These are phyloP conservation scores for Pythium chondricola DNA, from an alignment of 352 stramenopile genomes.

Conservation along the genomic window DNA sequence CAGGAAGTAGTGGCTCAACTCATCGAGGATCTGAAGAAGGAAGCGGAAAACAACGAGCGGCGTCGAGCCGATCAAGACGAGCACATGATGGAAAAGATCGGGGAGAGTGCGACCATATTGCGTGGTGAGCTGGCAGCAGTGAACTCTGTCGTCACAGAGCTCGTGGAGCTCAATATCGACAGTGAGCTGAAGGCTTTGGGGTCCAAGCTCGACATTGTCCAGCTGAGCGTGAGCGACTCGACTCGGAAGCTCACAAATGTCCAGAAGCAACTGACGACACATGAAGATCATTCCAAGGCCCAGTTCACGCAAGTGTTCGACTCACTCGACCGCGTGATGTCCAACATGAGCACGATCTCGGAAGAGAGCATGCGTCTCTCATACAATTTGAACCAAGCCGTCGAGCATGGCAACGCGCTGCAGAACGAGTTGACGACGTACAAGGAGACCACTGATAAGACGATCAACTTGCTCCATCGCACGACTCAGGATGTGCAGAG, in stretches of 20 bases:
- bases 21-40: constrained; percentile 32
- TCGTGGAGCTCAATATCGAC: constrained; percentile 56
- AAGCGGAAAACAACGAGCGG: constrained; percentile 30
- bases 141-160: constrained; percentile 38
- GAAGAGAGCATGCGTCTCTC: constrained; percentile 68
- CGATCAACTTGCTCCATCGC: constrained; percentile 32
- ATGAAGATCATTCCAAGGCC: constrained; percentile 49
- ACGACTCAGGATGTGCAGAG: constrained; percentile 30
- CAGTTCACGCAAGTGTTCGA: constrained; percentile 65
- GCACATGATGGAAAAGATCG: constrained; percentile 43
- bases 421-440: constrained; percentile 44
- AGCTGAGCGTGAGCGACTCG: constrained; percentile 41
- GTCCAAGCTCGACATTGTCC: constrained; percentile 46
- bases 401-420: constrained; percentile 40
- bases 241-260: constrained; percentile 51
- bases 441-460: constrained; percentile 31
- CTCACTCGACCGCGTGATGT: constrained; percentile 52
- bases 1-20: constrained; percentile 38
- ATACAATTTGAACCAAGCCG: constrained; percentile 56
- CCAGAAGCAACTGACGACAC: constrained; percentile 46
- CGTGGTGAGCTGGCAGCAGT: constrained; percentile 45
- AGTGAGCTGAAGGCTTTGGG: constrained; percentile 45
- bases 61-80: constrained; percentile 48
- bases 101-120: constrained; percentile 39
- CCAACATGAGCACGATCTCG: constrained; percentile 60